phyloP scores from a whole-genome alignment of 2,329 filamentous ascomycete genomes.

The Tolypocladium inflatum region DNA sequence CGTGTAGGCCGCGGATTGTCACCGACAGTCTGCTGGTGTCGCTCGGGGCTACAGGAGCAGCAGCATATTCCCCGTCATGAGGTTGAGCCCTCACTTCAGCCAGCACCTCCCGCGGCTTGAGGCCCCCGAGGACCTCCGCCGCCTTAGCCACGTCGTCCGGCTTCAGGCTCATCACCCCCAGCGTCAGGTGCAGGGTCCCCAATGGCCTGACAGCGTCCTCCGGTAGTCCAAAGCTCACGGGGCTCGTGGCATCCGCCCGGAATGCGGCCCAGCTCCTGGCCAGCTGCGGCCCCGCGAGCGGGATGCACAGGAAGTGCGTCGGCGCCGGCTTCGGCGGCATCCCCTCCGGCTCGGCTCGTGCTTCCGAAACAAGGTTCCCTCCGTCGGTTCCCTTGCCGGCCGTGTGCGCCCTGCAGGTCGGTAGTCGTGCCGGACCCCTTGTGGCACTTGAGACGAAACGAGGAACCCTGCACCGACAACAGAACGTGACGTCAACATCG shows the following conservation, averaged over 20 bases:
- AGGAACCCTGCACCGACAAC: background rate
- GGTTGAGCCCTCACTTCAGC: slow-evolving; percentile 10
- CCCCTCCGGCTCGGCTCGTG: background rate
- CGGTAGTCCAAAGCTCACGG: slow-evolving; percentile 43
- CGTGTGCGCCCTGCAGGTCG: background rate
- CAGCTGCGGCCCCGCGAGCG: slow-evolving; percentile 60
- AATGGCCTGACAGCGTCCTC: slow-evolving; percentile 62
- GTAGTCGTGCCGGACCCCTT: background rate
- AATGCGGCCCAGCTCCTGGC: slow-evolving; percentile 53
- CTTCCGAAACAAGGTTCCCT: background rate
- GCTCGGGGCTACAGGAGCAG: background rate
- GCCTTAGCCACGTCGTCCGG: slow-evolving; percentile 36
- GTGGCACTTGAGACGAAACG: background rate
- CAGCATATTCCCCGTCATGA: background rate
- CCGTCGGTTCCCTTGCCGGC: background rate
- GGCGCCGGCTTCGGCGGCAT: slow-evolving; percentile 34
- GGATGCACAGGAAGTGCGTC: slow-evolving; percentile 71
- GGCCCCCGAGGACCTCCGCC: slow-evolving; percentile 24
- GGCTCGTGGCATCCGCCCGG: slow-evolving; percentile 42
- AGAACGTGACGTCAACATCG: background rate
- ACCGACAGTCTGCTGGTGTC: slow-evolving; percentile 25
- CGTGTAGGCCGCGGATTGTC: slow-evolving; percentile 43
- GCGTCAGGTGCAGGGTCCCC: slow-evolving; percentile 74
- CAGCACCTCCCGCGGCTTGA: slow-evolving; percentile 31
- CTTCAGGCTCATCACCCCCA: slow-evolving; percentile 74